Percentiles rank a stretch among this genome's conserved stretches.
Evolutionary conservation across 768 basidiomycete species (phyloP).

Genomic region (Termitomyces sp.): DNA sequence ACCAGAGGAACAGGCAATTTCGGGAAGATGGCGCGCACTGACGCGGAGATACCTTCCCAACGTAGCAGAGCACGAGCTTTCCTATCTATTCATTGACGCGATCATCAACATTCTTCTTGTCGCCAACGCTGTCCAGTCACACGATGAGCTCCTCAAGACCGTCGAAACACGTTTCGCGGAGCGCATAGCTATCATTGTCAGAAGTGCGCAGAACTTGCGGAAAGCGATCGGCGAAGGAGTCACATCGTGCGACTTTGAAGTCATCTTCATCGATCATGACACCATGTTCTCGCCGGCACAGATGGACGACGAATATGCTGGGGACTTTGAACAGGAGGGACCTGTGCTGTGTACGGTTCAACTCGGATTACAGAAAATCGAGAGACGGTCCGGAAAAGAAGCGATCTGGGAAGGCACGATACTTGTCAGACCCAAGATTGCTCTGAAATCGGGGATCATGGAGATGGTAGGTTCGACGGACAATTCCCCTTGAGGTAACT

Average conservation of each 20-base stretch:
- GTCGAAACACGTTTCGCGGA: slow-evolving; percentile 42
- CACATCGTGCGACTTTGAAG: slow-evolving; percentile 54
- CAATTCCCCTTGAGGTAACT: slow-evolving; percentile 10
- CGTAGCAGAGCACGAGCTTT: slow-evolving; percentile 24
- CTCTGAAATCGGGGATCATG: slow-evolving; percentile 40
- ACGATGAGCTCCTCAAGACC: slow-evolving; percentile 31
- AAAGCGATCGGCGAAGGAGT: slow-evolving; percentile 59
- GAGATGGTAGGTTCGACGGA: slow-evolving; percentile 24
- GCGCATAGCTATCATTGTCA: slow-evolving; percentile 39
- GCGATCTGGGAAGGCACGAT: slow-evolving; percentile 48
- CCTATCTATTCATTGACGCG: slow-evolving; percentile 34
- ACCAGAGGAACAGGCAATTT: slow-evolving; percentile 41
- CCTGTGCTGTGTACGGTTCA: slow-evolving; percentile 55
- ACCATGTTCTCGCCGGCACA: slow-evolving; percentile 32
- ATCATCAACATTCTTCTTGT: slow-evolving; percentile 42
- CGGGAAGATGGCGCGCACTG: slow-evolving; percentile 42
- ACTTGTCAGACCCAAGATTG: slow-evolving; percentile 54
- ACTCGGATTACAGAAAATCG: slow-evolving; percentile 44
- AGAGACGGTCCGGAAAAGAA: slow-evolving; percentile 33
- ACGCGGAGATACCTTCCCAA: slow-evolving; percentile 27
- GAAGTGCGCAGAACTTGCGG: slow-evolving; percentile 46
- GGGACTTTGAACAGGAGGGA: slow-evolving; percentile 22
- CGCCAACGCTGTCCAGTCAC: slow-evolving; percentile 26
- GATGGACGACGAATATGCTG: slow-evolving; percentile 46
- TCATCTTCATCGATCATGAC: slow-evolving; percentile 41